Percentiles rank a stretch among this genome's conserved stretches.
Conservation (phyloP, 768 basidiomycete species). For the Peribolospora baueri region DNA sequence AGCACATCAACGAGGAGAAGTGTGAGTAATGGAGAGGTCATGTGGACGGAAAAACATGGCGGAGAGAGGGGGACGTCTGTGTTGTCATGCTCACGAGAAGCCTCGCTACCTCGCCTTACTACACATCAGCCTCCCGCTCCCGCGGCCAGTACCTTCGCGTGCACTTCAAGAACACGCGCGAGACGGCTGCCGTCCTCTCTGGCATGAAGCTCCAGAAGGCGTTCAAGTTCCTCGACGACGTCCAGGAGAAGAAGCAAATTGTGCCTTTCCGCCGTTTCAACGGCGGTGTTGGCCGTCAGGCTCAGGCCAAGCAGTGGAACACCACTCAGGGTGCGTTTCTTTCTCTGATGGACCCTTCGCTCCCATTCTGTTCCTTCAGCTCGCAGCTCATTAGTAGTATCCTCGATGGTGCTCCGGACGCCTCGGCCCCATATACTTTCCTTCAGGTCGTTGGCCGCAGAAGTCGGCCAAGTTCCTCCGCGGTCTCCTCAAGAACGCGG, state of each 20-base stretch:
- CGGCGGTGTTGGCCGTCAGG: conserved; percentile 82
- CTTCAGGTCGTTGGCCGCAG: conserved; percentile 96
- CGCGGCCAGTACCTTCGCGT: conserved; percentile 94
- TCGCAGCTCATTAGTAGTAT: background rate
- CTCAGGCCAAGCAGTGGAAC: conserved; percentile 65
- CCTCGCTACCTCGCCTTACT: too few relatives aligned
- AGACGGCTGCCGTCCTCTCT: conserved; percentile 80
- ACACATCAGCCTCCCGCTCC: conserved; percentile 47
- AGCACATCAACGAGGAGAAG: too few relatives aligned
- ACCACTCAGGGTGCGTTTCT: conserved; percentile 52
- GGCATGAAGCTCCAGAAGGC: conserved; percentile 87
- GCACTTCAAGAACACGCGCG: conserved; percentile 96
- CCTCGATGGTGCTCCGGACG: background rate
- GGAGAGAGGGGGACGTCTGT: too few relatives aligned
- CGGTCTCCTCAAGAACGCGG: conserved; percentile 90
- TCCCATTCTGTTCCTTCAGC: background rate
- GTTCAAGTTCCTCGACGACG: conserved; percentile 75
- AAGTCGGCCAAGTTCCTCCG: conserved; percentile 92
- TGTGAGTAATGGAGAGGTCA: too few relatives aligned
- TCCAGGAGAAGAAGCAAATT: conserved; percentile 84
- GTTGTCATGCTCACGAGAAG: too few relatives aligned
- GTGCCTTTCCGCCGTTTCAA: conserved; percentile 91
- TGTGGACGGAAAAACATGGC: too few relatives aligned
- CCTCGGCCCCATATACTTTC: background rate
- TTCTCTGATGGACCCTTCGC: background rate